These are phyloP conservation scores for Fraxinus nigra DNA, from an alignment of 305 asterid species.

Conservation along the genomic window DNA sequence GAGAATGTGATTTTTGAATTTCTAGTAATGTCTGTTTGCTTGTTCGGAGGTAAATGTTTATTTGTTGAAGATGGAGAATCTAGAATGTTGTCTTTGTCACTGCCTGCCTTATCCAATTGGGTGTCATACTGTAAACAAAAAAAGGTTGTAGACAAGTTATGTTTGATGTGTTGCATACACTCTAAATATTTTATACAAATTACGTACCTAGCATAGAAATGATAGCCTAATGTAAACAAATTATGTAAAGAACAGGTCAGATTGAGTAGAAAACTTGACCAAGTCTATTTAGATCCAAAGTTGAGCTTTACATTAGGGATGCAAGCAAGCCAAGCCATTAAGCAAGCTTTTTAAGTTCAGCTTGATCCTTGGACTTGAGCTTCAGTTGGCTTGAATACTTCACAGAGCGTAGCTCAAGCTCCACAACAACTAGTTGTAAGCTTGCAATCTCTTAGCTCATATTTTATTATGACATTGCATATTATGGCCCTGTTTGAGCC, in stretches of 20 bases:
- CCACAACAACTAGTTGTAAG: neutral
- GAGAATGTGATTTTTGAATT: constrained; percentile 26
- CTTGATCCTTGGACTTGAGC: neutral
- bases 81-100: constrained; percentile 42
- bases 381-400: neutral
- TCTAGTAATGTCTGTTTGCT: constrained; percentile 37
- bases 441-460: neutral
- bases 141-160: constrained; percentile 14
- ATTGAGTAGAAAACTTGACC: neutral
- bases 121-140: constrained; percentile 38
- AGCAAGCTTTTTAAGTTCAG: neutral
- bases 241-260: neutral
- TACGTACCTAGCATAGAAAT: neutral
- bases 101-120: constrained; percentile 39
- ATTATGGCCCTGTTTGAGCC: neutral
- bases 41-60: constrained; percentile 30
- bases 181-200: neutral
- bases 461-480: neutral
- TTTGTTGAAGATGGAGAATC: constrained; percentile 30
- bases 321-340: neutral
- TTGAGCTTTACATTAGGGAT: neutral
- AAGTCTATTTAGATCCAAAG: neutral
- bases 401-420: neutral
- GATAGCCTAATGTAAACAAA: neutral
- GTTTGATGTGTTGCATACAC: neutral